Conservation (phyloP, 2,329 filamentous ascomycete genomes). For the Xylariaceae sp. region DNA sequence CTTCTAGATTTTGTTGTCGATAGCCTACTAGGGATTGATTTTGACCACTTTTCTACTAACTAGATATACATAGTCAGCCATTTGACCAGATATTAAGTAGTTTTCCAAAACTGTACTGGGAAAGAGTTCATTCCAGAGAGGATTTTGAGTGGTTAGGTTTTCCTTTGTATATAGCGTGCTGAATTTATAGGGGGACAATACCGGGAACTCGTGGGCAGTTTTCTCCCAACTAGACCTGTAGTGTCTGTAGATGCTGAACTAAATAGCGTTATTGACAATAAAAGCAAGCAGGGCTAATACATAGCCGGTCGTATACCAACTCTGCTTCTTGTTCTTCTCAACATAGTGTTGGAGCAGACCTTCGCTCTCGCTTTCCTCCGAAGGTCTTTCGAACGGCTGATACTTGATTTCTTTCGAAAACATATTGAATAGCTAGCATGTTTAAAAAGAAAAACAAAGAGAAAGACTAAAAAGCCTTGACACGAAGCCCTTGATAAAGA, state of each 20-base stretch:
- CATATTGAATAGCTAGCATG: too few species aligned
- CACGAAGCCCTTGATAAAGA: too few species aligned
- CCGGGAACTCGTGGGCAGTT: neutral
- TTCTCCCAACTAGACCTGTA: neutral
- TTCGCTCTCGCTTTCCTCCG: neutral
- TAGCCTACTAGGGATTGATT: neutral
- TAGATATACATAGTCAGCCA: too few species aligned
- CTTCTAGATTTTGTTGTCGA: neutral
- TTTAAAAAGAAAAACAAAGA: too few species aligned
- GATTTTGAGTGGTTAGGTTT: neutral
- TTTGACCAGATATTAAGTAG: too few species aligned
- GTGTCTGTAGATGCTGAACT: neutral
- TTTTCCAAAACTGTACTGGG: neutral
- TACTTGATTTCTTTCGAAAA: neutral
- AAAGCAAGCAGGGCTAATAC: neutral
- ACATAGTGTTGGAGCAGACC: neutral
- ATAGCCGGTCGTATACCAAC: neutral
- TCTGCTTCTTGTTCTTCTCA: neutral
- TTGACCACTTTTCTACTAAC: neutral
- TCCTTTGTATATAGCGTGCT: neutral
- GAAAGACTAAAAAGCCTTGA: too few species aligned
- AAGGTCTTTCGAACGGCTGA: neutral
- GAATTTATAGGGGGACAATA: neutral
- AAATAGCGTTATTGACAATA: neutral
- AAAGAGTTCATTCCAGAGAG: conserved; percentile 1